Evolutionary conservation across 1,139 yeast genomes (phyloP), one percentile per base, ranked within the genome.

Genomic region (Blastobotrys raffinosifermentans): DNA sequence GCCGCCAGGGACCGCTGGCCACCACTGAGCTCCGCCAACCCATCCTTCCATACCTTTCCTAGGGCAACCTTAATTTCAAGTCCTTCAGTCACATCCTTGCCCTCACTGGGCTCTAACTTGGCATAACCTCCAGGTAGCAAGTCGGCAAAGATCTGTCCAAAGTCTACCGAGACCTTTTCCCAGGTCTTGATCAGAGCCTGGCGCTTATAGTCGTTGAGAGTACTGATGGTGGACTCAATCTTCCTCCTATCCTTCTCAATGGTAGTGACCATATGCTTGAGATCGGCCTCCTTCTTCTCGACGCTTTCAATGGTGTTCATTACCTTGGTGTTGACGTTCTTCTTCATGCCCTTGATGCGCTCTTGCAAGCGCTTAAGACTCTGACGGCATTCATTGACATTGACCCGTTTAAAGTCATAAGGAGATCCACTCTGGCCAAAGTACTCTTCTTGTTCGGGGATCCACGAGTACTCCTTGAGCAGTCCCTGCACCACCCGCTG

Each of bases 1-100:
- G 98, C 98, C 48, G 89, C 85, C 47, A 91, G 72, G 0, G 97
- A 91, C 49, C 98, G 67, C 61, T 93, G 99, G 20, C 99, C 99
- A 41, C 99, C 99, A 11, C 96, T 86, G 33, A 93, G 69, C 61
- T 93, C 99, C 3, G 89, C 93, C 47, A 93, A 72, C 52, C 95
- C 84, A 51, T 89, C 96, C 57, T 93, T 93, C 98, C 98, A 91
- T 7, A 89, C 87, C 35, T 75, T 78, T 4, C 98, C 98, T 19
- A 93, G 67, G 52, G 85, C 79, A 1, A 93, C 98, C 57, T 80
- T 83, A 22, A 93, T 94, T 56, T 86, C 96, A 20, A 93, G 67
- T 18, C 99, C 99, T 48, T 83, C 77, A 0, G 96, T 84, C 6
- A 93, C 85, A 53, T 87, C 94, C 53, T 74, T 72, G 31, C 76